Percentiles rank a stretch among this genome's conserved stretches.
phyloP scores from a whole-genome alignment of 495 filamentous ascomycete genomes.

The Podospora australis region DNA sequence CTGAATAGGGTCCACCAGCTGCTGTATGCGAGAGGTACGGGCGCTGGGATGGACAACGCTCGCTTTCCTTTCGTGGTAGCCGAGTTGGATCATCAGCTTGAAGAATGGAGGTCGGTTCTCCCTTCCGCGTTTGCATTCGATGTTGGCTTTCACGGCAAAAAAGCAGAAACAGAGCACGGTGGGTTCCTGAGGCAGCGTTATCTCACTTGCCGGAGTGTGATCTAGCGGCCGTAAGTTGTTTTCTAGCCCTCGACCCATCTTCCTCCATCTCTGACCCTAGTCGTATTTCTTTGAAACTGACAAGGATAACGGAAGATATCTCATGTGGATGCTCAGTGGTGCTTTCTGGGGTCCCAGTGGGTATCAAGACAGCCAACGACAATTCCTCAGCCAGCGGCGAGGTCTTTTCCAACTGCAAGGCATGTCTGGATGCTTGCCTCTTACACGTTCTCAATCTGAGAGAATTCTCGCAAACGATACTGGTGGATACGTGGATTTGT shows the following conservation, averaged over 20 bases:
- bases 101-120: constrained; percentile 38
- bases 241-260: not conserved
- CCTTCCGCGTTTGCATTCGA: constrained; percentile 35
- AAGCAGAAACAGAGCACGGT: constrained; percentile 25
- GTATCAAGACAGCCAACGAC: not conserved
- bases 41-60: constrained; percentile 27
- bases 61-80: constrained; percentile 35
- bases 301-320: constrained; percentile 16
- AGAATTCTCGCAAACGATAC: constrained; percentile 34
- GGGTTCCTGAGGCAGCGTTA: constrained; percentile 41
- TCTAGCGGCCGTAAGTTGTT: constrained; percentile 37
- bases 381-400: no score
- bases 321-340: constrained; percentile 38
- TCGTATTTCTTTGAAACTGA: not conserved
- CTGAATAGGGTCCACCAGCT: constrained; percentile 24
- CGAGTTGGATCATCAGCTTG: constrained; percentile 39
- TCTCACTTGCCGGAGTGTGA: constrained; percentile 41
- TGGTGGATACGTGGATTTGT: constrained; percentile 46
- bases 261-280: not conserved
- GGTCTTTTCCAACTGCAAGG: constrained; percentile 29
- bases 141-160: constrained; percentile 17
- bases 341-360: not conserved
- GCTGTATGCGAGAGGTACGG: constrained; percentile 19
- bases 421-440: constrained; percentile 36
- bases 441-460: constrained; percentile 37